A percentile compares a stretch with the other conserved stretches of the same genome.
Conservation (phyloP, 78 protist genomes). For the slime mould (Dictyostelium discoideum) region DNA sequence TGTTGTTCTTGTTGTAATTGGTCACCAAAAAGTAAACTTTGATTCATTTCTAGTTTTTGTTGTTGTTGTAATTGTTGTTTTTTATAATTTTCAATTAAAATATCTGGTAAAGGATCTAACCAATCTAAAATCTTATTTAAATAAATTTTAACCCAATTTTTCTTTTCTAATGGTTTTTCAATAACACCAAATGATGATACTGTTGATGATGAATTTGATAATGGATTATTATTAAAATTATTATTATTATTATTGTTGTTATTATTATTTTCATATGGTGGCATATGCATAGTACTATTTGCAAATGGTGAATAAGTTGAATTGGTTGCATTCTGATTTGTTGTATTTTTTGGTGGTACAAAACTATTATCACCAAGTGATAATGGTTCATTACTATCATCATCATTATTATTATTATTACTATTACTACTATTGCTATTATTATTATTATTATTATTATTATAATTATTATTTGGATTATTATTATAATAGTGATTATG, state of each 20-base stretch:
- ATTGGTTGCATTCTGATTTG: background rate
- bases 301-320: background rate
- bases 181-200: background rate
- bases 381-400: slow-evolving; percentile 6
- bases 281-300: background rate
- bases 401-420: background rate
- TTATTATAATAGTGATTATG: background rate
- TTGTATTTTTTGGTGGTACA: background rate
- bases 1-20: background rate
- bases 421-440: no score
- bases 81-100: background rate
- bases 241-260: background rate
- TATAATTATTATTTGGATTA: background rate
- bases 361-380: background rate
- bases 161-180: background rate
- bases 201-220: background rate
- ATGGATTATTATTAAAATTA: background rate
- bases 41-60: background rate
- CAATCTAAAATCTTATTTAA: slow-evolving; percentile 41
- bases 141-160: background rate
- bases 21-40: background rate
- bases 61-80: background rate
- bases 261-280: background rate
- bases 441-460: background rate
- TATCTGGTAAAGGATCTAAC: slow-evolving; percentile 49